Evolutionary conservation across 768 basidiomycete genomes (phyloP).

Genomic region (Lentinula boryana): DNA sequence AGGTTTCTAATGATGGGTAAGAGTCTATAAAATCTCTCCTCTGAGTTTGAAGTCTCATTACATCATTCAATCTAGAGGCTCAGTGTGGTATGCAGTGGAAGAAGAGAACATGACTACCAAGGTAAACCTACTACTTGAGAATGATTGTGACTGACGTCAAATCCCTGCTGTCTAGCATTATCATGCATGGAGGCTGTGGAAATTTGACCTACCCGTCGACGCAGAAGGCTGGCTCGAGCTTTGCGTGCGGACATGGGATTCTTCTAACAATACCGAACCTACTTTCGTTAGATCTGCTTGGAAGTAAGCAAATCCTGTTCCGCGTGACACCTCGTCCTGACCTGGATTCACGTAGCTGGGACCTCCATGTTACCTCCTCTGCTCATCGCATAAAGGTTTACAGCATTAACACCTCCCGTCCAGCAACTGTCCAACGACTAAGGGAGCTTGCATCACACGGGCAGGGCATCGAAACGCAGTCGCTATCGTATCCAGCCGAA

Average conservation of each 20-base stretch:
- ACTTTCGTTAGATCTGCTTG: constrained; percentile 49
- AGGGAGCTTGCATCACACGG: constrained; percentile 32
- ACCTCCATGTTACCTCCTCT: constrained; percentile 48
- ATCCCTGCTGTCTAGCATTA: constrained; percentile 31
- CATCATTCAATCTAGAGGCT: constrained; percentile 25
- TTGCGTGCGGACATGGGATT: constrained; percentile 51
- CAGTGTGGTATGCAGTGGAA: constrained; percentile 44
- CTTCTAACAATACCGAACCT: constrained; percentile 52
- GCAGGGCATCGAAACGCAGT: constrained; percentile 25
- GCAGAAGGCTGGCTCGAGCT: constrained; percentile 55
- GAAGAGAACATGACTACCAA: constrained; percentile 44
- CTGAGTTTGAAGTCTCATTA: background rate
- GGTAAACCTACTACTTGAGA: constrained; percentile 15
- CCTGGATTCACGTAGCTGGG: constrained; percentile 30
- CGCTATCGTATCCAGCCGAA: constrained; percentile 34
- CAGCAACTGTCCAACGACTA: constrained; percentile 37
- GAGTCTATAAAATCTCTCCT: constrained; percentile 2
- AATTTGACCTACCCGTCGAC: constrained; percentile 42
- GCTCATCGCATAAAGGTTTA: constrained; percentile 49
- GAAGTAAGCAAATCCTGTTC: constrained; percentile 31
- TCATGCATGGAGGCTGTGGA: constrained; percentile 51
- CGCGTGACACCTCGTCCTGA: background rate
- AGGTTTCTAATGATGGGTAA: constrained; percentile 44
- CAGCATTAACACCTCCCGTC: constrained; percentile 39
- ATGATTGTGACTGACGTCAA: background rate